phyloP scores from a whole-genome alignment of 768 basidiomycete genomes.

The Cubamyces lactineus region DNA sequence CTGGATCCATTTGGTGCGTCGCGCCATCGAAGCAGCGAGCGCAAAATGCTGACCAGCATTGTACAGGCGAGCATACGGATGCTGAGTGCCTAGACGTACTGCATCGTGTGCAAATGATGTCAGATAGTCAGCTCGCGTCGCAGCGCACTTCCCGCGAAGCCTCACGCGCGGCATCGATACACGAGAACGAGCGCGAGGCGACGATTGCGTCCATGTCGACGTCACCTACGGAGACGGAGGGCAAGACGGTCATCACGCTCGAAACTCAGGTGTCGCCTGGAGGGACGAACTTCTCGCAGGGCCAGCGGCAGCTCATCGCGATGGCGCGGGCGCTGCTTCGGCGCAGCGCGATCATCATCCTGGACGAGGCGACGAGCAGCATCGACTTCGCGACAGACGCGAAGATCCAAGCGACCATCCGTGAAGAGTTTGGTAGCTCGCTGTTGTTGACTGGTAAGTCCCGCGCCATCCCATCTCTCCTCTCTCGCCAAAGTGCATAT shows the following conservation, averaged over 20 bases:
- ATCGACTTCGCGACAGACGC: constrained; percentile 88
- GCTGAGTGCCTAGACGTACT: constrained; percentile 81
- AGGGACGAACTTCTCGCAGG: constrained; percentile 90
- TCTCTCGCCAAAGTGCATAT: neutral
- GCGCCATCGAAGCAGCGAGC: neutral
- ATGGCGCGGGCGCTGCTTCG: constrained; percentile 83
- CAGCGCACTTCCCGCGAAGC: constrained; percentile 51
- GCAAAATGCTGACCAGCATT: neutral
- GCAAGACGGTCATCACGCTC: constrained; percentile 61
- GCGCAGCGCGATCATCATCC: constrained; percentile 70
- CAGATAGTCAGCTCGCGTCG: constrained; percentile 50
- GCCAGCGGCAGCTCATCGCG: constrained; percentile 86
- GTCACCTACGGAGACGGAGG: constrained; percentile 55
- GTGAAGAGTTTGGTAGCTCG: constrained; percentile 80
- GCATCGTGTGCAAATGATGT: constrained; percentile 77
- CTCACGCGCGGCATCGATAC: constrained; percentile 41
- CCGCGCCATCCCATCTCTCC: neutral
- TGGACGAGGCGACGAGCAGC: constrained; percentile 86
- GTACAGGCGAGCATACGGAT: constrained; percentile 73
- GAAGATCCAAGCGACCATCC: constrained; percentile 87
- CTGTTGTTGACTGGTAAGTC: constrained; percentile 70
- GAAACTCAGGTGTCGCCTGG: constrained; percentile 84
- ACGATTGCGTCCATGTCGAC: constrained; percentile 34
- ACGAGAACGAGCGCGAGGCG: constrained; percentile 43
- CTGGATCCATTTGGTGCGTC: constrained; percentile 67